A percentile compares a stretch with the other conserved stretches of the same genome.
Conservation (phyloP, 2,329 filamentous ascomycete genomes). For the Alternaria sp. region DNA sequence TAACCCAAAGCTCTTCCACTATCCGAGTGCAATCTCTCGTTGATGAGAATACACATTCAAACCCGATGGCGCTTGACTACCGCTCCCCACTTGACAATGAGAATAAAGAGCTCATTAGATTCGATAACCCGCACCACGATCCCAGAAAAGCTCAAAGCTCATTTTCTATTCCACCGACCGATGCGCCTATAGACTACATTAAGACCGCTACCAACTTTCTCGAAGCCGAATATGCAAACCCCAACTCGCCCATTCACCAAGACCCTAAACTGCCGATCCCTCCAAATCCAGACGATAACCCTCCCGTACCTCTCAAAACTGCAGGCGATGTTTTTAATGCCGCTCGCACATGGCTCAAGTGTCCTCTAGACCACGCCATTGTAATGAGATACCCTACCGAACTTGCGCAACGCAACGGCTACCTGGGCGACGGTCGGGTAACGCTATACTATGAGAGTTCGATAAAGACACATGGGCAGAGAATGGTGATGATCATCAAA, state of each 20-base stretch:
- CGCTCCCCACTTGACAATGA: neutral
- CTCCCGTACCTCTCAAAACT: neutral
- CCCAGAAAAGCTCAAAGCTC: neutral
- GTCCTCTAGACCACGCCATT: slow-evolving; percentile 1
- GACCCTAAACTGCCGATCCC: neutral
- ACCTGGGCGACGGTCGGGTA: neutral
- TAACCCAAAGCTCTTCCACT: neutral
- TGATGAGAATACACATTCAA: neutral
- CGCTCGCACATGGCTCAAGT: neutral
- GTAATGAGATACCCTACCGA: slow-evolving; percentile 3
- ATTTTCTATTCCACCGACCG: neutral
- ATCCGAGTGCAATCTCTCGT: neutral
- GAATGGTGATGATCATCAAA: neutral
- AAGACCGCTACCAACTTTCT: neutral
- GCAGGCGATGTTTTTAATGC: neutral
- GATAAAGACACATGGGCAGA: neutral
- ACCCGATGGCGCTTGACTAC: neutral
- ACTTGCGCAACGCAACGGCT: neutral
- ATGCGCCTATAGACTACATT: neutral
- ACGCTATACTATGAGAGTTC: neutral
- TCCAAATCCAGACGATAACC: neutral
- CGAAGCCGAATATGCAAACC: neutral
- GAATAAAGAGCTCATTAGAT: neutral
- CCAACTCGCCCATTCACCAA: slow-evolving; percentile 1
- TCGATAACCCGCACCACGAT: neutral